A percentile compares a stretch with the other conserved stretches of the same genome.
Evolutionary conservation across 495 filamentous ascomycete genomes (phyloP).

Genomic region (Poronia punctata): DNA sequence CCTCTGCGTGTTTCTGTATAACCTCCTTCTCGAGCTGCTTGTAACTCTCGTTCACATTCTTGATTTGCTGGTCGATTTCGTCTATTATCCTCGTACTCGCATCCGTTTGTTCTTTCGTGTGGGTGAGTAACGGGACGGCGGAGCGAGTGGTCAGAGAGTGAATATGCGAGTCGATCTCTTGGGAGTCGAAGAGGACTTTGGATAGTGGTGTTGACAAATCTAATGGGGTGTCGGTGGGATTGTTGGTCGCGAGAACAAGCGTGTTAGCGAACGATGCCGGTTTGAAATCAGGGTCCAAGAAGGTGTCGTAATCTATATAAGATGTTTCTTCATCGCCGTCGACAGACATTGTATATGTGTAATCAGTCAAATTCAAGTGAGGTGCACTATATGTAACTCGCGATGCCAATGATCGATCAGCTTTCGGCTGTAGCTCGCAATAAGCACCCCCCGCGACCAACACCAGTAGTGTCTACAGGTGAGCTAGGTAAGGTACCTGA

Average conservation of each 20-base stretch:
- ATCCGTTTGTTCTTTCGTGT: slow-evolving; percentile 65
- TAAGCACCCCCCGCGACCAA: no score
- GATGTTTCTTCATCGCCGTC: slow-evolving; percentile 53
- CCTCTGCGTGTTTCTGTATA: slow-evolving; percentile 68
- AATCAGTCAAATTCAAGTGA: not conserved
- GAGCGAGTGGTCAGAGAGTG: slow-evolving; percentile 79
- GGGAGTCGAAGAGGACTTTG: slow-evolving; percentile 89
- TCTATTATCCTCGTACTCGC: slow-evolving; percentile 61
- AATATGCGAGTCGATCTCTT: slow-evolving; percentile 95
- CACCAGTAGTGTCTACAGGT: no score
- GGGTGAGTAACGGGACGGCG: slow-evolving; percentile 72
- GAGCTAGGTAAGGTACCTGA: no score
- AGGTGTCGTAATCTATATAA: slow-evolving; percentile 94
- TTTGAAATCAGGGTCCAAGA: slow-evolving; percentile 77
- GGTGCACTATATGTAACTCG: not conserved
- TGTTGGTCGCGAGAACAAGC: slow-evolving; percentile 83
- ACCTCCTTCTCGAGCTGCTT: slow-evolving; percentile 78
- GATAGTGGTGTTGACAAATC: slow-evolving; percentile 93
- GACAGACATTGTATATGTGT: slow-evolving; percentile 21
- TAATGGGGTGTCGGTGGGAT: slow-evolving; percentile 79
- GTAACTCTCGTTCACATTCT: slow-evolving; percentile 73
- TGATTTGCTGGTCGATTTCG: slow-evolving; percentile 68
- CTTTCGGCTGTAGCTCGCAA: no score
- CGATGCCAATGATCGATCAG: not conserved
- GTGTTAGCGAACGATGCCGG: slow-evolving; percentile 77